Base-by-base conservation (phyloP, 179 eudicot species). In the Silene coronaria region DNA sequence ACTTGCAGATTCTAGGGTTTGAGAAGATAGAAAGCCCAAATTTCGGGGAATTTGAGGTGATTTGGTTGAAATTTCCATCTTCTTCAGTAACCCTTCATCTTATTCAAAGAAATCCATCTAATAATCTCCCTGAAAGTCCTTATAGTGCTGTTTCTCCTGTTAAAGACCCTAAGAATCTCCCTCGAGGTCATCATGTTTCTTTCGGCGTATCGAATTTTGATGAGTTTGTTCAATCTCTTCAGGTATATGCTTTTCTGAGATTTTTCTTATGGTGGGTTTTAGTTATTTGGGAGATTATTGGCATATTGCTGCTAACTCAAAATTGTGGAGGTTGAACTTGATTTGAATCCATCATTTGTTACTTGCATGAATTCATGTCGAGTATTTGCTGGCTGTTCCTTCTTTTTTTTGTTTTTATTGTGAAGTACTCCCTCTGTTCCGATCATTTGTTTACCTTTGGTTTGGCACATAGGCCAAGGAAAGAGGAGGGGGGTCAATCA, bases 141-240 rank as follows among this genome's bases (percentile, higher is more conserved):
- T 92, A 83, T 80, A 84, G 83, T 42, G 86, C 98, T 62, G 74
- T 78, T 11, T 78, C 94, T 38, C 30, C 92, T 21, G 85, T 85
- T 26, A 67, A 81, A 0, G 91, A 90, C 73, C 92, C 97, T 1
- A 78, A 69, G 72, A 57, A 85, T 70, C 92, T 94, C 57, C 89
- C 86, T 51, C 80, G 89, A 59, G 93, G 96, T 12, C 98, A 94
- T 78, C 98, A 94, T 76, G 14, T 92, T 68, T 87, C 87, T 68
- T 84, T 89, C 73, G 75, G 85, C 36, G 88, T 94, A 36, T 48
- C 95, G 71, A 89, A 94, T 83, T 92, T 92, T 72, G 91, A 94
- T 67, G 84, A 88, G 9, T 88, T 90, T 61, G 86, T 94, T 70
- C 84, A 82, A 16, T 57, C 80, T 76, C 92, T 94, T 73, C 85